Conservation (phyloP, 1,284 basidiomycete genomes). For the Boletus smithii region DNA sequence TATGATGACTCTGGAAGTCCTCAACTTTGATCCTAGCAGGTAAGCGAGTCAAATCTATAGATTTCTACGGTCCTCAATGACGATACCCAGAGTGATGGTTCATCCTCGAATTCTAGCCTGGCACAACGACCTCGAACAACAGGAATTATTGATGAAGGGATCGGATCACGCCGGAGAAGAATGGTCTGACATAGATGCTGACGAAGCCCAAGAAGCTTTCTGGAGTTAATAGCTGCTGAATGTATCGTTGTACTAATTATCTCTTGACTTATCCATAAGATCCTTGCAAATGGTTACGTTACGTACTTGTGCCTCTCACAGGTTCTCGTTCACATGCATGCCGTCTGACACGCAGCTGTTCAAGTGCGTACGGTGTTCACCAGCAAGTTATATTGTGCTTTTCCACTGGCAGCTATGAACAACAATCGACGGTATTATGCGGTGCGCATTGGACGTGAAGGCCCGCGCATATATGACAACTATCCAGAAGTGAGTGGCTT, state of each 20-base stretch:
- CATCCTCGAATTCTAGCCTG: conserved; percentile 41
- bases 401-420: conserved; percentile 10
- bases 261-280: no score
- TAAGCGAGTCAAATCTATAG: conserved; percentile 33
- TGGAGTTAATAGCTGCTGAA: conserved; percentile 13
- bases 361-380: no score
- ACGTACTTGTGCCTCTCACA: conserved; percentile 2
- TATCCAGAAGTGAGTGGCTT: conserved; percentile 25
- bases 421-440: conserved; percentile 33
- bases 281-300: background rate
- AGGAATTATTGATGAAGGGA: conserved; percentile 4
- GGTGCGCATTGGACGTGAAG: conserved; percentile 34
- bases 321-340: conserved; percentile 9
- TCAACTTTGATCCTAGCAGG: conserved; percentile 77
- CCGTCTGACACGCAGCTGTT: no score
- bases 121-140: conserved; percentile 28
- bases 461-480: conserved; percentile 32
- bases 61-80: background rate
- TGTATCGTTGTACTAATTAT: no score
- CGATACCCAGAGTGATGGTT: conserved; percentile 43
- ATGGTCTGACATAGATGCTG: conserved; percentile 24
- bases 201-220: conserved; percentile 13
- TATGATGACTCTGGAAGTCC: conserved; percentile 79
- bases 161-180: conserved; percentile 6
- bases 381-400: background rate